Evolutionary conservation across 78 protist genomes (phyloP).

Genomic region (Ministeria vibrans): DNA sequence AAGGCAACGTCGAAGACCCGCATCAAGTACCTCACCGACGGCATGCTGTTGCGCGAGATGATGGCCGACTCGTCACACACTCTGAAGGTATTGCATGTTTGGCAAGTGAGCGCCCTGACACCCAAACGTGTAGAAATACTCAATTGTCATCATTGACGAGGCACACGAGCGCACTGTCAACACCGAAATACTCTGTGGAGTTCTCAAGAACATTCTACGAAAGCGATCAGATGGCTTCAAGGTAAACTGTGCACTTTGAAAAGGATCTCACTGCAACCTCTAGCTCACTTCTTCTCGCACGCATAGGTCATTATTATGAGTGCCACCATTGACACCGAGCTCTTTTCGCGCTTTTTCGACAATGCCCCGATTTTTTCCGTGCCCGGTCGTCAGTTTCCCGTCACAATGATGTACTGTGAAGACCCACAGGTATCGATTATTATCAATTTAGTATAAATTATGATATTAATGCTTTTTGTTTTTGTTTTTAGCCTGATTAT

Average conservation of each 20-base stretch:
- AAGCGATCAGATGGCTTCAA: conserved; percentile 46
- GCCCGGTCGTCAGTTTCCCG: conserved; percentile 45
- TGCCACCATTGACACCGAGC: conserved; percentile 83
- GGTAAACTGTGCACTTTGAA: no score
- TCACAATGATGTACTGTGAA: conserved; percentile 67
- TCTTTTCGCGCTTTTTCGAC: conserved; percentile 56
- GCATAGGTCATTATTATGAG: conserved; percentile 78
- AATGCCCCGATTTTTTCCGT: conserved; percentile 35
- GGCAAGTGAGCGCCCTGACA: no score
- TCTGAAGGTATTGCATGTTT: no score
- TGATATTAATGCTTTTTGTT: no score
- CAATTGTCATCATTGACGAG: conserved; percentile 92
- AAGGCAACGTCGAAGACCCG: conserved; percentile 29
- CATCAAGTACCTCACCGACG: conserved; percentile 91
- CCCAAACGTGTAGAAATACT: conserved; percentile 77
- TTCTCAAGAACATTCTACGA: conserved; percentile 86
- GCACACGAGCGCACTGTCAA: conserved; percentile 88
- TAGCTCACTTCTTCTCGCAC: no score
- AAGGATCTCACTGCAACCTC: no score
- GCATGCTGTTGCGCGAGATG: conserved; percentile 91
- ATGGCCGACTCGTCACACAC: conserved; percentile 71
- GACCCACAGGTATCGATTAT: no score
- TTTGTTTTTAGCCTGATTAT: neutral
- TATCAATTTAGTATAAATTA: no score
- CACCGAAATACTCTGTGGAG: conserved; percentile 92